Evolutionary conservation across 1,139 yeast genomes (phyloP).

Genomic region (Sugiyamaella novakii): DNA sequence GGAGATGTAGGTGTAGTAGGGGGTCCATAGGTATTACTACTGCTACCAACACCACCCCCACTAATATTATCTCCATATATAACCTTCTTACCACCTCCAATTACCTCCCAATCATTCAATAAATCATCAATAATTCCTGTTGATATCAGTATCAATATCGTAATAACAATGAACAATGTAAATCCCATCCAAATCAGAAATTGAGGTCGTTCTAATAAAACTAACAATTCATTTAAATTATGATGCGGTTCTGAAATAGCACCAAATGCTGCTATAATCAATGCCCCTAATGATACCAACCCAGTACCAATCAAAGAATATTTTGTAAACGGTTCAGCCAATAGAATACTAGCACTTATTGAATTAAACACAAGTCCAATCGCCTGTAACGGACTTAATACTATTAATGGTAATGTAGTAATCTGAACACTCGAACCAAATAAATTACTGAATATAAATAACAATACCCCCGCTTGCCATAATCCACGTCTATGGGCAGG

Average conservation of each 20-base stretch:
- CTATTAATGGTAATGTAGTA: conserved; percentile 77
- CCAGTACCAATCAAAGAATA: conserved; percentile 65
- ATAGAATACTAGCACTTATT: conserved; percentile 66
- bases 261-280: conserved; percentile 78
- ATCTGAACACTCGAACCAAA: conserved; percentile 84
- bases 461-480: conserved; percentile 74
- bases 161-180: conserved; percentile 37
- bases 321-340: conserved; percentile 67
- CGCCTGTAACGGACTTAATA: conserved; percentile 82
- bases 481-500: conserved; percentile 59
- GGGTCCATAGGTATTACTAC: not conserved
- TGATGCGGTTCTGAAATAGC: conserved; percentile 56
- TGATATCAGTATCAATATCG: conserved; percentile 34
- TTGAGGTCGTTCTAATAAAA: conserved; percentile 44
- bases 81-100: conserved; percentile 14
- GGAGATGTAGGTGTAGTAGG: not conserved
- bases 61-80: not conserved
- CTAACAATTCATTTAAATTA: conserved; percentile 50
- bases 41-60: not conserved
- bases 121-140: conserved; percentile 19
- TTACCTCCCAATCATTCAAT: conserved; percentile 9
- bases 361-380: conserved; percentile 89
- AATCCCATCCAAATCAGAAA: conserved; percentile 53
- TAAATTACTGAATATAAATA: conserved; percentile 74
- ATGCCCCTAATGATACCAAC: conserved; percentile 72